These are phyloP conservation scores for Solanum hybrid DNA, from an alignment of 305 asterid species.

Conservation along the genomic window DNA sequence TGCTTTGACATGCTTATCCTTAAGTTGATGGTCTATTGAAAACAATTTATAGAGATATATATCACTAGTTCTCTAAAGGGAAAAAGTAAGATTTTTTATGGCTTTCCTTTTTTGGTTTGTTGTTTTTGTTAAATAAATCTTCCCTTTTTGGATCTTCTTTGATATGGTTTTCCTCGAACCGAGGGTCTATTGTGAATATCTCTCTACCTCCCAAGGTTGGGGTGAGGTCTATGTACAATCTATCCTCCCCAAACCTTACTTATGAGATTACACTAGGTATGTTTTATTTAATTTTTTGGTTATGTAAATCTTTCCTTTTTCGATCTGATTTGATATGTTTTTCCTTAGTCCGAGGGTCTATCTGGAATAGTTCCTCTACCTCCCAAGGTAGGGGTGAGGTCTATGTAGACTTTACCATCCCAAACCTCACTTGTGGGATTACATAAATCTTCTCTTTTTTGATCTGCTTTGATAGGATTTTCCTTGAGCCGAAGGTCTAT, in stretches of 20 bases:
- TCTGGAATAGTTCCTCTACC: not conserved
- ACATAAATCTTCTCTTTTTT: not conserved
- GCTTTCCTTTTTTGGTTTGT: not conserved
- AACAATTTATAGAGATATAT: not conserved
- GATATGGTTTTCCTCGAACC: not conserved
- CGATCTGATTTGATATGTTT: not conserved
- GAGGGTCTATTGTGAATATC: not conserved
- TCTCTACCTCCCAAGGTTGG: not conserved
- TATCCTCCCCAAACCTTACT: not conserved
- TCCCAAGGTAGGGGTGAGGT: not conserved
- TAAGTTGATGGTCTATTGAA: not conserved
- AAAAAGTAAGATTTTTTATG: not conserved
- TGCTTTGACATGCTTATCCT: not conserved
- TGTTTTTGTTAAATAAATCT: too few relatives aligned
- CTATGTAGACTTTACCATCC: not conserved
- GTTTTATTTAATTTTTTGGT: not conserved
- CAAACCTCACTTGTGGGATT: not conserved
- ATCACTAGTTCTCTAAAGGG: not conserved
- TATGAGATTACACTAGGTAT: not conserved
- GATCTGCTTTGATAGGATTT: not conserved
- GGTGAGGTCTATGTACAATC: not conserved
- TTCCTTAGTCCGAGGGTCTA: not conserved
- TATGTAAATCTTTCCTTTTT: not conserved
- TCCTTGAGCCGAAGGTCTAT: not conserved
- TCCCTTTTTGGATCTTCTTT: not conserved